Base-by-base conservation (phyloP, 805 yeast species). In the Nakazawaea pomicola region DNA sequence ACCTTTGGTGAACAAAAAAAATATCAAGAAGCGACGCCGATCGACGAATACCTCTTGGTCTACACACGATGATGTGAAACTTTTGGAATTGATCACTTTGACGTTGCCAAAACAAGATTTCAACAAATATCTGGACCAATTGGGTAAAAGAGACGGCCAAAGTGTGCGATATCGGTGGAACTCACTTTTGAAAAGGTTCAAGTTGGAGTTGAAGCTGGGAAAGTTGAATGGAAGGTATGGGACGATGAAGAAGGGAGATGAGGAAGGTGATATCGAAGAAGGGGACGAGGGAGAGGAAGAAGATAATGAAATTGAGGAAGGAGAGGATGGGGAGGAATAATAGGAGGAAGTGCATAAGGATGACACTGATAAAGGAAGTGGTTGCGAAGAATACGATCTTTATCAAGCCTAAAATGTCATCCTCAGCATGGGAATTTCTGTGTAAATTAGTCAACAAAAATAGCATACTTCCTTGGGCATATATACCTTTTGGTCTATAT, bases 151-250 rank as follows among this genome's bases (percentile, higher is more conserved):
- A 18, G 41, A 43, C 31, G 31, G 29, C 4, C 38, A 38, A 34
- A 38, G 42, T 16, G 41, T 38, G 3, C 21, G 46, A 16, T 43
- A 43, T 19, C 21, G 46, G 19, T 43, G 46, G 46, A 38, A 33
- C 17, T 32, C 39, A 6, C 19, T 43, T 6, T 19, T 43, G 24
- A 38, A 38, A 33, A 38, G 41, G 19, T 43, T 43, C 16, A 38
- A 43, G 21, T 14, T 20, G 6, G 41, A 43, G 7, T 35, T 43
- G 23, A 23, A 4, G 7, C n/a, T 24, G n/a, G 42, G 43, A 2
- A 33, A 19, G 11, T 33, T 43, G 19, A 43, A 43, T 32, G 44
- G 44, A 6, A 20, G 40, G 14, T 36, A 34, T 32, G 36, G 32
- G 3, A 10, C 17, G n/a, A 12, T 24, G 10, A 25, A 25, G 23